Conservation (phyloP, 1,284 basidiomycete genomes). For the Takashimella koratensis region DNA sequence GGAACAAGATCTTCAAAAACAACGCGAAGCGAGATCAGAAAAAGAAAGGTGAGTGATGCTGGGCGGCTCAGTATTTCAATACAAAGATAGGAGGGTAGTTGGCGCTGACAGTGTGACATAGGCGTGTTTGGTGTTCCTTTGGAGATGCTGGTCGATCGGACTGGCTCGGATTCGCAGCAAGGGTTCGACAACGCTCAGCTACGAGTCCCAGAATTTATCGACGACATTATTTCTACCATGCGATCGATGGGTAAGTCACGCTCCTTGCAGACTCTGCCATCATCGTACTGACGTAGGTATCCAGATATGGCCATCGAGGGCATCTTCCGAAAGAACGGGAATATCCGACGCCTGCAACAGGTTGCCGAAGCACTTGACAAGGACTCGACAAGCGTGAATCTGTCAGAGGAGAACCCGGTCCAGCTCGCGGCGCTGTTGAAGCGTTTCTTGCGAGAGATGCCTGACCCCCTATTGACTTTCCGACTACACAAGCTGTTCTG, state of each 20-base stretch:
- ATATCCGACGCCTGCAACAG: slow-evolving; percentile 88
- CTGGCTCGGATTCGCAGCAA: slow-evolving; percentile 82
- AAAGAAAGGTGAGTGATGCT: slow-evolving; percentile 71
- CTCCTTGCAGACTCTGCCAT: background rate
- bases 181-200: slow-evolving; percentile 79
- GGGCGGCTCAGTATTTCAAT: no score
- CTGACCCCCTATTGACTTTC: slow-evolving; percentile 93
- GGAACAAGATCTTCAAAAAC: slow-evolving; percentile 93
- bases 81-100: background rate
- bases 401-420: slow-evolving; percentile 92
- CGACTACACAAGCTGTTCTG: slow-evolving; percentile 87
- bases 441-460: slow-evolving; percentile 93
- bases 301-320: slow-evolving; percentile 97
- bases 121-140: slow-evolving; percentile 90
- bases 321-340: slow-evolving; percentile 98
- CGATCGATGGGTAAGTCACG: slow-evolving; percentile 93
- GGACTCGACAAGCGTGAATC: slow-evolving; percentile 82
- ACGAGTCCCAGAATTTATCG: slow-evolving; percentile 92
- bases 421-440: slow-evolving; percentile 95
- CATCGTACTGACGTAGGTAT: no score
- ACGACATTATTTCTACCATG: slow-evolving; percentile 97
- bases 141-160: slow-evolving; percentile 89
- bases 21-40: slow-evolving; percentile 79
- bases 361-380: slow-evolving; percentile 89
- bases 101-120: background rate